Conservation (phyloP, 106 monocot species). For the Xerophyta viscosa region DNA sequence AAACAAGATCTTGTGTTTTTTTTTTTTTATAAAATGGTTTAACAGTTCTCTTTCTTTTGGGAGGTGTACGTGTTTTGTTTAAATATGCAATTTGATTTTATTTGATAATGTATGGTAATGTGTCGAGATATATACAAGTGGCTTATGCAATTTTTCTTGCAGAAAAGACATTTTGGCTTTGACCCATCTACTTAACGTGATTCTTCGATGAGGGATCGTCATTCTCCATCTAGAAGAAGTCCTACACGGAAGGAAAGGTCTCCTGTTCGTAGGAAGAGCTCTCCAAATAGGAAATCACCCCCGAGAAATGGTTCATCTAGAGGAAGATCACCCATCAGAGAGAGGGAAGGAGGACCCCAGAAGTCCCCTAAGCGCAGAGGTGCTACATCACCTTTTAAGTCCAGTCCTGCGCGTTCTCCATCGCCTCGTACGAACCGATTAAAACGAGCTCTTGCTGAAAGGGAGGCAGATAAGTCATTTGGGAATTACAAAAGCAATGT, state of each 20-base stretch:
- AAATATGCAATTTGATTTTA: no score
- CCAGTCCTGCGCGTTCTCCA: constrained; percentile 21
- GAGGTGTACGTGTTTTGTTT: no score
- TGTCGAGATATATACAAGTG: no score
- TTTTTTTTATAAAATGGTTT: no score
- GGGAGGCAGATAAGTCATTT: constrained; percentile 13
- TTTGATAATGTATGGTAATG: no score
- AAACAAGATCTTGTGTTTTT: no score
- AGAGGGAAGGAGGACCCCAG: constrained; percentile 11
- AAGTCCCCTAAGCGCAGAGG: not conserved
- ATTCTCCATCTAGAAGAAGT: constrained; percentile 18
- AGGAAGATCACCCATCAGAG: constrained; percentile 26
- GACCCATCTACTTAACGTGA: constrained; percentile 4
- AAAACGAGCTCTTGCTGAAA: constrained; percentile 19
- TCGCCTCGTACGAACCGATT: constrained; percentile 42
- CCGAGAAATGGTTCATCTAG: constrained; percentile 5
- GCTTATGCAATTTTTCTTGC: no score
- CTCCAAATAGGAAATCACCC: constrained; percentile 5
- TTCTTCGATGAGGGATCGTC: constrained; percentile 11
- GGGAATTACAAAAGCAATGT: constrained; percentile 9
- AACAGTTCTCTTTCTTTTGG: no score
- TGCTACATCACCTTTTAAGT: constrained; percentile 10
- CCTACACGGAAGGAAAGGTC: constrained; percentile 19
- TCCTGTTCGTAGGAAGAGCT: constrained; percentile 1
- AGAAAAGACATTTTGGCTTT: no score